Percentiles rank a stretch among this genome's conserved stretches.
Evolutionary conservation across 805 yeast species (phyloP).

Genomic region (Wickerhamiella dianesei): DNA sequence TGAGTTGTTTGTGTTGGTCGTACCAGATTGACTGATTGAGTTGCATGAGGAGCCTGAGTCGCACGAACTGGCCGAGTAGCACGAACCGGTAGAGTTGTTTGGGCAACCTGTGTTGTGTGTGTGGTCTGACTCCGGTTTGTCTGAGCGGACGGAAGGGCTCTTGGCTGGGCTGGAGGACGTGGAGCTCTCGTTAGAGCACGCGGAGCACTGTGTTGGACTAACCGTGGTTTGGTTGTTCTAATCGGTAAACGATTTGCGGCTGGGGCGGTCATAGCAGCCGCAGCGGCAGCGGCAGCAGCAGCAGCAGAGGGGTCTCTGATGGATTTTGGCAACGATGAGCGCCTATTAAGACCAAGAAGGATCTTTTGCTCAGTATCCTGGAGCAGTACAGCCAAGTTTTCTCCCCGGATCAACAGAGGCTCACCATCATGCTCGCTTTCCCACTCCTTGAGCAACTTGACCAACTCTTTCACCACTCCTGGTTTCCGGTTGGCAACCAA

Average conservation of each 20-base stretch:
- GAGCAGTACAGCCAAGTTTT: slow-evolving; percentile 22
- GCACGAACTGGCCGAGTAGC: no score
- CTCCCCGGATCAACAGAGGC: slow-evolving; percentile 25
- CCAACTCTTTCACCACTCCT: slow-evolving; percentile 39
- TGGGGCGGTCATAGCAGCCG: neutral
- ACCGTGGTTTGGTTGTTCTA: neutral
- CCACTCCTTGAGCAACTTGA: slow-evolving; percentile 35
- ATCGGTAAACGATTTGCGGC: neutral
- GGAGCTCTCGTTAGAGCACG: neutral
- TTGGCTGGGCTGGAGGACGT: neutral
- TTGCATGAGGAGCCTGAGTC: no score
- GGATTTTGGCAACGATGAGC: neutral
- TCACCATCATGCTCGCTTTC: slow-evolving; percentile 30
- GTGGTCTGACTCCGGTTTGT: no score
- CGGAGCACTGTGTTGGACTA: neutral
- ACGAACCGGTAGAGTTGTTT: no score
- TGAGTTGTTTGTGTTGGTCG: no score
- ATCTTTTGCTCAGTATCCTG: slow-evolving; percentile 17
- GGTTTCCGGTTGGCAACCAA: slow-evolving; percentile 59
- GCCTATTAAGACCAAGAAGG: neutral
- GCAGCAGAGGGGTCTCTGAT: neutral
- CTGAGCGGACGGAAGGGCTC: no score
- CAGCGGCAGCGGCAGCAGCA: neutral
- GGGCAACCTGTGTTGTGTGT: no score
- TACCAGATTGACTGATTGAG: no score